Evolutionary conservation across 2,329 filamentous ascomycete genomes (phyloP).

Genomic region (Drechmeria coniospora): DNA sequence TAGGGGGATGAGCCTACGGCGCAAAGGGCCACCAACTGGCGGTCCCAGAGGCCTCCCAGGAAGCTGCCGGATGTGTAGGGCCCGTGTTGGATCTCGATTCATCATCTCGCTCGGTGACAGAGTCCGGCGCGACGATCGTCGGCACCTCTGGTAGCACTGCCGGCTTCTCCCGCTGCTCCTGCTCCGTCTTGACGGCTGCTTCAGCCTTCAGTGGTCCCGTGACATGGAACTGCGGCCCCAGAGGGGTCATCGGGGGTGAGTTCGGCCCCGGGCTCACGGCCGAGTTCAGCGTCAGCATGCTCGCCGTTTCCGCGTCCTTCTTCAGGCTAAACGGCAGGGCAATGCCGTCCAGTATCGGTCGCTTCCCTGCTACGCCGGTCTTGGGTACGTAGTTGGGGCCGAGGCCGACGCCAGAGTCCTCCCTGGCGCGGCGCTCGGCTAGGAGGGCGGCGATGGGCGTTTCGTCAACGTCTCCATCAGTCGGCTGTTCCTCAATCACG

Average conservation of each 20-base stretch:
- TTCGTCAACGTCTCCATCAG: slow-evolving; percentile 17
- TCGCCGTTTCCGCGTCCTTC: slow-evolving; percentile 48
- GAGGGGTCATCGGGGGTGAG: slow-evolving; percentile 18
- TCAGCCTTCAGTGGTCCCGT: slow-evolving; percentile 1
- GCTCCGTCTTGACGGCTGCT: slow-evolving; percentile 4
- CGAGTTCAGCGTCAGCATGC: slow-evolving; percentile 51
- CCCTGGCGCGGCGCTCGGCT: slow-evolving; percentile 23
- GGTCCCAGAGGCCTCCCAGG: no score
- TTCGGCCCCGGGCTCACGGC: slow-evolving; percentile 13
- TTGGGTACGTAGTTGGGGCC: slow-evolving; percentile 27
- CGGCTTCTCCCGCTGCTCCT: no score
- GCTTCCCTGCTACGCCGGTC: slow-evolving; percentile 40
- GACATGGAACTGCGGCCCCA: slow-evolving; percentile 1
- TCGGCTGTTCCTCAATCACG: slow-evolving; percentile 37
- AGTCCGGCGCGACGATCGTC: no score
- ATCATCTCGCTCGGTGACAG: no score
- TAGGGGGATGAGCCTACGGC: no score
- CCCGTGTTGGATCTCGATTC: no score
- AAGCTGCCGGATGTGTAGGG: no score
- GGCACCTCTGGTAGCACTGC: no score
- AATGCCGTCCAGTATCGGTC: slow-evolving; percentile 52
- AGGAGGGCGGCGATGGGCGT: slow-evolving; percentile 29
- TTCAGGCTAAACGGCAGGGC: slow-evolving; percentile 59
- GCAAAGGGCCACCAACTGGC: no score
- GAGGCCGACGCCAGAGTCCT: slow-evolving; percentile 24